These are phyloP conservation scores for Ephemerocybe angulata DNA, from an alignment of 768 basidiomycete genomes.

Conservation along the genomic window DNA sequence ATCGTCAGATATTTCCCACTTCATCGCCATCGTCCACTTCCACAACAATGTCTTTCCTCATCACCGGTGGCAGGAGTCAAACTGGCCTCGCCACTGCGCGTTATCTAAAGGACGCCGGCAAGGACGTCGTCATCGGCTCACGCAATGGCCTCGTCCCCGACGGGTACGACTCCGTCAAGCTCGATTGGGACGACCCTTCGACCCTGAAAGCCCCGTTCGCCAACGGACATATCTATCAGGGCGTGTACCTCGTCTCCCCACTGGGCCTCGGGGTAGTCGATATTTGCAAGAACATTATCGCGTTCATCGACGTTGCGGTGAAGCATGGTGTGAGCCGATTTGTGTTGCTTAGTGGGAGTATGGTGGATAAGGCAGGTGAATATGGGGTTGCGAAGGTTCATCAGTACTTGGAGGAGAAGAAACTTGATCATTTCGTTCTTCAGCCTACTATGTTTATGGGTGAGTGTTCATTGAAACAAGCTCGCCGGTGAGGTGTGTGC, in stretches of 20 bases:
- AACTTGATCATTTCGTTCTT: conserved; percentile 20
- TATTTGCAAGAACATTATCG: neutral
- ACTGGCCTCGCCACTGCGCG: conserved; percentile 17
- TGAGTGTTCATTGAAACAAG: conserved; percentile 3
- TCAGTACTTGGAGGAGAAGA: conserved; percentile 4
- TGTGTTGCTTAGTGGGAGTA: conserved; percentile 16
- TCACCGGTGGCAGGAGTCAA: conserved; percentile 27
- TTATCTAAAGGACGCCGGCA: conserved; percentile 15
- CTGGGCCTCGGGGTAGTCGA: neutral
- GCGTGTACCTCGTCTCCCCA: neutral
- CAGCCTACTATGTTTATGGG: conserved; percentile 26
- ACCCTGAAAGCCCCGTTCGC: neutral
- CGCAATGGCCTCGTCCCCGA: neutral
- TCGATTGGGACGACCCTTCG: conserved; percentile 1
- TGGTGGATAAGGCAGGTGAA: conserved; percentile 15
- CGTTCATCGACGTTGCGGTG: conserved; percentile 1
- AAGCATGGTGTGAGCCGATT: conserved; percentile 1
- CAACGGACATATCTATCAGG: neutral
- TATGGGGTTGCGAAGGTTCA: neutral
- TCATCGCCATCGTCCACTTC: neutral
- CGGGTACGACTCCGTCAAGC: conserved; percentile 1
- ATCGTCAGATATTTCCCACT: too few species aligned
- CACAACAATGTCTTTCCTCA: conserved; percentile 21
- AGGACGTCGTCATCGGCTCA: neutral
- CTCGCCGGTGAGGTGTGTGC: neutral